These are phyloP conservation scores for Lindgomyces ingoldianus DNA, from an alignment of 495 filamentous ascomycete species.

Conservation along the genomic window DNA sequence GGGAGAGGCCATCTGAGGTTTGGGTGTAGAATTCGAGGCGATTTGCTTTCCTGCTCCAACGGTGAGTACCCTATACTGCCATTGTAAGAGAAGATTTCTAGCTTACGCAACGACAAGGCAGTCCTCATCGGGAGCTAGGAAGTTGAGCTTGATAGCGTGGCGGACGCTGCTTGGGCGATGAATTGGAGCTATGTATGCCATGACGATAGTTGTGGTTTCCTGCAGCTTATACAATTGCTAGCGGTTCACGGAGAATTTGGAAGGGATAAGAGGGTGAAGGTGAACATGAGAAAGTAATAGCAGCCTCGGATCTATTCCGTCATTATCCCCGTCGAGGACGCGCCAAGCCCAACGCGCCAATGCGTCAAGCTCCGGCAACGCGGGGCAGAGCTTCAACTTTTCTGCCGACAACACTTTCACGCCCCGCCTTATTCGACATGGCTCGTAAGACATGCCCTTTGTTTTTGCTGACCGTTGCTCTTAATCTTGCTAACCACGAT, in stretches of 20 bases:
- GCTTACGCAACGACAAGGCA: conserved; percentile 85
- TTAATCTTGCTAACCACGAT: not conserved
- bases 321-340: conserved; percentile 13
- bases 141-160: conserved; percentile 77
- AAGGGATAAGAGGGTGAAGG: not conserved
- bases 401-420: not conserved
- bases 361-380: not conserved
- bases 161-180: conserved; percentile 87
- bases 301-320: conserved; percentile 22
- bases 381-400: conserved; percentile 2
- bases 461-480: not conserved
- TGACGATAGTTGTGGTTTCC: conserved; percentile 42
- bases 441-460: conserved; percentile 6
- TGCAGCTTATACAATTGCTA: not conserved
- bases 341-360: not conserved
- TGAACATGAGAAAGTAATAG: not conserved
- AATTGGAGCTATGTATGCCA: conserved; percentile 95
- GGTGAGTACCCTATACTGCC: not conserved
- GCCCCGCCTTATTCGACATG: not conserved
- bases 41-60: conserved; percentile 72
- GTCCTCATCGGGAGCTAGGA: conserved; percentile 72
- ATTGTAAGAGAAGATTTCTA: not conserved
- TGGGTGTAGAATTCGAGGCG: conserved; percentile 80
- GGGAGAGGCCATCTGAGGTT: conserved; percentile 59
- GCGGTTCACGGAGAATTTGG: not conserved